Evolutionary conservation across 345 rosid species (phyloP).

Genomic region (Dipteronia sinensis): DNA sequence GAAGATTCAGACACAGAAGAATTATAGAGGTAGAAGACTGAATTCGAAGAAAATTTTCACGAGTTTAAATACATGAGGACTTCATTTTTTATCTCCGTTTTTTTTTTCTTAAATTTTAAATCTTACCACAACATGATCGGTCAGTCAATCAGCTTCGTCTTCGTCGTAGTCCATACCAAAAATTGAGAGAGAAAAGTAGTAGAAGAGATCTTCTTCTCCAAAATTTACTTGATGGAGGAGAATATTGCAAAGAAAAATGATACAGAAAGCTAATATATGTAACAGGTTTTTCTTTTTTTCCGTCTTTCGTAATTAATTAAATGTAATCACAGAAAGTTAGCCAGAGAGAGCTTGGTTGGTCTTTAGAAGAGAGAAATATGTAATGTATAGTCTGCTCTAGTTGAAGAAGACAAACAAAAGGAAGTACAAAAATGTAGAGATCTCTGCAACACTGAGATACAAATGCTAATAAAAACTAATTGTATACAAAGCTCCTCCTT

Average conservation of each 20-base stretch:
- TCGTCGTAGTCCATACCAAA: conserved; percentile 24
- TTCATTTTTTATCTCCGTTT: conserved; percentile 18
- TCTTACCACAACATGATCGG: conserved; percentile 15
- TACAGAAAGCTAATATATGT: conserved; percentile 37
- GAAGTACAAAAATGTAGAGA: conserved; percentile 27
- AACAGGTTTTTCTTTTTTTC: conserved; percentile 27
- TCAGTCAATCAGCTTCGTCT: conserved; percentile 27
- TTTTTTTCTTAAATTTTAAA: too few relatives aligned
- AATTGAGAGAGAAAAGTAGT: conserved; percentile 26
- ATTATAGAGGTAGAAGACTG: conserved; percentile 36
- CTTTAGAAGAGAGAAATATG: conserved; percentile 30
- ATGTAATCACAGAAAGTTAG: conserved; percentile 38
- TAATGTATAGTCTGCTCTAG: conserved; percentile 35
- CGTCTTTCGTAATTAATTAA: not conserved
- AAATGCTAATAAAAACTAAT: conserved; percentile 31
- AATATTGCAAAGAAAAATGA: conserved; percentile 32
- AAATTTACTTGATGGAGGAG: conserved; percentile 28
- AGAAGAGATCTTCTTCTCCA: conserved; percentile 29
- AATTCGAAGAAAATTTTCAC: conserved; percentile 13
- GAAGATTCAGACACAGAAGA: conserved; percentile 31
- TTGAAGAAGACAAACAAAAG: conserved; percentile 21
- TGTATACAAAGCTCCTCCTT: not conserved
- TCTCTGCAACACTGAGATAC: conserved; percentile 26
- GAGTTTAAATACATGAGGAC: conserved; percentile 19
- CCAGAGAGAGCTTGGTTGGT: conserved; percentile 13